Conservation (phyloP, 345 rosid genomes). For the Garcia nutans region DNA sequence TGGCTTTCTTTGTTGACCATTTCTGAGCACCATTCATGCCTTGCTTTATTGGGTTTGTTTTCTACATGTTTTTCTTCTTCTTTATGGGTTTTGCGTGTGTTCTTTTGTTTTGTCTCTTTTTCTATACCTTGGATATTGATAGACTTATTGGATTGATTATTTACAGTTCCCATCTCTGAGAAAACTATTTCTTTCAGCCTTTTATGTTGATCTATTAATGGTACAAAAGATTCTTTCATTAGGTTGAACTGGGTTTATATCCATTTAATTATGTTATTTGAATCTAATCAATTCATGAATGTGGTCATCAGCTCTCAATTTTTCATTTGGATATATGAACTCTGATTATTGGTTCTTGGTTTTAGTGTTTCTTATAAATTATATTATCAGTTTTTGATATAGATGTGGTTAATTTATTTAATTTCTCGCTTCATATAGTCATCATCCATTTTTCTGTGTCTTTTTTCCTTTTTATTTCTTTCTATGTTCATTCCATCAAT, state of each 20-base stretch:
- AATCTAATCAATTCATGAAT: too few relatives aligned
- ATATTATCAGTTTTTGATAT: not conserved
- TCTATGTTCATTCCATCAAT: not conserved
- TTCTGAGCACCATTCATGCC: not conserved
- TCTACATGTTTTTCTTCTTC: not conserved
- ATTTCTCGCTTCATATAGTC: slow-evolving; percentile 7
- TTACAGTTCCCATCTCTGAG: not conserved
- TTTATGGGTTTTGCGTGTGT: not conserved
- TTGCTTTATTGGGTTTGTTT: slow-evolving; percentile 9
- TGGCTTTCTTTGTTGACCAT: not conserved
- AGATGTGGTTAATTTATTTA: not conserved
- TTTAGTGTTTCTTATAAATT: not conserved
- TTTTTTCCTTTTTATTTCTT: not conserved
- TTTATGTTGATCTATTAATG: not conserved
- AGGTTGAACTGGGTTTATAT: not conserved
- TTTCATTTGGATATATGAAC: too few relatives aligned
- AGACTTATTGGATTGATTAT: not conserved
- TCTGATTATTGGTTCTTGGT: too few relatives aligned
- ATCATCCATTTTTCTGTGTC: not conserved
- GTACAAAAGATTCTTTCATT: not conserved
- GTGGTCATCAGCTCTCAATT: too few relatives aligned
- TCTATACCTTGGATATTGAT: not conserved
- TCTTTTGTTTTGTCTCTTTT: not conserved
- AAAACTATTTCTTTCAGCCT: not conserved
- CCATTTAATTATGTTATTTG: not conserved